A percentile compares a stretch with the other conserved stretches of the same genome.
phyloP scores from a whole-genome alignment of 2,329 filamentous ascomycete genomes.

The Pseudocercospora musae region DNA sequence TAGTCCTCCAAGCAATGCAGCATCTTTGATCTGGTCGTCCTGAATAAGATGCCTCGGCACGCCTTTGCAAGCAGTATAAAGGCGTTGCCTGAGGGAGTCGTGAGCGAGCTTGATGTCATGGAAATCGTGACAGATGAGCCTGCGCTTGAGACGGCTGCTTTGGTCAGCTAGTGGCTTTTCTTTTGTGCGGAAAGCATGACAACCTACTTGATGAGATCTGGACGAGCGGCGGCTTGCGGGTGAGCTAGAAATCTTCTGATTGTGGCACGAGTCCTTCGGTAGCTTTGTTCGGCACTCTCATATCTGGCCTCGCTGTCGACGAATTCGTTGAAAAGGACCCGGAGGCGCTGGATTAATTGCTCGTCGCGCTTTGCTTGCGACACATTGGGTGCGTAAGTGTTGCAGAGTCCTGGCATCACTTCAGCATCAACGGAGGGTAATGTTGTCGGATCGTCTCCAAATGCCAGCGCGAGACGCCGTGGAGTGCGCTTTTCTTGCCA shows the following conservation, averaged over 20 bases:
- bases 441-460: neutral
- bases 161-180: neutral
- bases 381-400: neutral
- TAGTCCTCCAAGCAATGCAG: neutral
- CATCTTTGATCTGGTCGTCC: neutral
- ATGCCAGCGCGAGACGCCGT: neutral
- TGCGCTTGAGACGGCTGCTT: neutral
- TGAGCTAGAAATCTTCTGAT: neutral
- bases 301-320: neutral
- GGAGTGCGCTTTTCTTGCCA: neutral
- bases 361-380: neutral
- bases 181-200: neutral
- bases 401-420: neutral
- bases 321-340: neutral
- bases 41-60: neutral
- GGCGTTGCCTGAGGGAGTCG: too few relatives aligned
- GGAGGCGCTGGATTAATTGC: neutral
- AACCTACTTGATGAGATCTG: neutral
- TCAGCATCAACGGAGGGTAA: neutral
- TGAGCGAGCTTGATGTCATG: neutral
- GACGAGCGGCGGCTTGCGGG: neutral
- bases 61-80: neutral
- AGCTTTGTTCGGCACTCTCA: neutral
- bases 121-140: neutral
- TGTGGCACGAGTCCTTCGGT: neutral